Conservation (phyloP, 2,329 filamentous ascomycete genomes). For the Hymenoscyphus albidus region DNA sequence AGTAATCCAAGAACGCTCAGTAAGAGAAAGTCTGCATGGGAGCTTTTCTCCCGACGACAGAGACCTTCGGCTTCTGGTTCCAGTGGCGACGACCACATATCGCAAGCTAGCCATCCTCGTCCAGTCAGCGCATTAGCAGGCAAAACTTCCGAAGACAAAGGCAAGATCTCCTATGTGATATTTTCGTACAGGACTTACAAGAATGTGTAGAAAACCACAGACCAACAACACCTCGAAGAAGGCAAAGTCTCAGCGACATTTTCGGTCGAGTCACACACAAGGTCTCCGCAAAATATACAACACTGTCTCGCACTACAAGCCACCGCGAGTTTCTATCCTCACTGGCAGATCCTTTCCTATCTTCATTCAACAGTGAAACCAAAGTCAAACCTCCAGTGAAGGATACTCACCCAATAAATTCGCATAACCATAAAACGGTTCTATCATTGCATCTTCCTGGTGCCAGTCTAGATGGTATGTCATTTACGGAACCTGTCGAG, state of each 20-base stretch:
- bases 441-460: constrained; percentile 10
- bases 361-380: not conserved
- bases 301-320: constrained; percentile 4
- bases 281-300: constrained; percentile 13
- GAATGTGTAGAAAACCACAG: not conserved
- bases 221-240: constrained; percentile 10
- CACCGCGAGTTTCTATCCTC: not conserved
- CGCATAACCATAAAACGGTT: not conserved
- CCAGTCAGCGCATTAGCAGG: constrained; percentile 15
- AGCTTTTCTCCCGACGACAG: constrained; percentile 17
- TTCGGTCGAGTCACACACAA: constrained; percentile 24
- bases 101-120: not conserved
- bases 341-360: not conserved
- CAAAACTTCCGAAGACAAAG: constrained; percentile 6
- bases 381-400: not conserved
- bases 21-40: constrained; percentile 20
- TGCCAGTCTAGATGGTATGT: constrained; percentile 11
- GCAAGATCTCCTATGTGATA: not conserved
- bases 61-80: not conserved
- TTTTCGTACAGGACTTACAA: not conserved
- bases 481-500: constrained; percentile 7
- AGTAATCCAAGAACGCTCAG: constrained; percentile 8
- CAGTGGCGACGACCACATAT: not conserved
- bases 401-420: not conserved
- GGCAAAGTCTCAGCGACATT: constrained; percentile 29